Evolutionary conservation across 192 early-diverging fungal species (phyloP), one percentile per base, ranked within the genome.

Genomic region (Phlyctochytrium planicorne): DNA sequence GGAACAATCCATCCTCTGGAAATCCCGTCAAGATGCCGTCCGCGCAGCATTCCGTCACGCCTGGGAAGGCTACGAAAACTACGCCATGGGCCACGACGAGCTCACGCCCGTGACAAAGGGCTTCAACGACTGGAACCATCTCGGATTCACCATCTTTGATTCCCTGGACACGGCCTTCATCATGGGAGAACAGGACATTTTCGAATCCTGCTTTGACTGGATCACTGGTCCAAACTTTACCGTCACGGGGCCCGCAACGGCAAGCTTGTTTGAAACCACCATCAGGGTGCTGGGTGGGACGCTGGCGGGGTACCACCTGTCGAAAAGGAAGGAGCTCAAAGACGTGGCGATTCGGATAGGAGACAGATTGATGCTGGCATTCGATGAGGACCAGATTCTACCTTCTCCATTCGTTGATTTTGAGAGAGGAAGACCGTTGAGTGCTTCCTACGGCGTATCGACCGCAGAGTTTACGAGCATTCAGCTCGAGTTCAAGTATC

Each of bases 401-500:
- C n/a, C 77, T 93, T 91, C 30, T 91, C 89, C 0, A 96, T 94
- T 66, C 84, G 93, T 25, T 89, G 91, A 4, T 69, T 96, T 2
- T 14, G n/a, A n/a, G n/a, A 84, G 82, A 4, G 87, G 88, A 0
- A 80, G 95, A 24, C 93, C 93, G 2, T 79, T 69, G 63, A 74
- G 85, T 0, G 69, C 71, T 23, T 79, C 94, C 1, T 82, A 91
- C n/a, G n/a, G n/a, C n/a, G n/a, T n/a, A n/a, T 76, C 36, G 71
- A 91, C 88, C 31, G 87, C 91, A 20, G 94, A 97, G 73, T 89
- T 84, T 1, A 88, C 92, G 20, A 92, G 93, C 0, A 52, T 95
- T 24, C 93, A 95, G 74, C 71, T 97, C 30, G 93, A 95, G 75
- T 91, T 91, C 72, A 91, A 93, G 66, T 91, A 92, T 59, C 78